Evolutionary conservation across 1,284 basidiomycete genomes (phyloP).

Genomic region (Moesziomyces parantarcticus): DNA sequence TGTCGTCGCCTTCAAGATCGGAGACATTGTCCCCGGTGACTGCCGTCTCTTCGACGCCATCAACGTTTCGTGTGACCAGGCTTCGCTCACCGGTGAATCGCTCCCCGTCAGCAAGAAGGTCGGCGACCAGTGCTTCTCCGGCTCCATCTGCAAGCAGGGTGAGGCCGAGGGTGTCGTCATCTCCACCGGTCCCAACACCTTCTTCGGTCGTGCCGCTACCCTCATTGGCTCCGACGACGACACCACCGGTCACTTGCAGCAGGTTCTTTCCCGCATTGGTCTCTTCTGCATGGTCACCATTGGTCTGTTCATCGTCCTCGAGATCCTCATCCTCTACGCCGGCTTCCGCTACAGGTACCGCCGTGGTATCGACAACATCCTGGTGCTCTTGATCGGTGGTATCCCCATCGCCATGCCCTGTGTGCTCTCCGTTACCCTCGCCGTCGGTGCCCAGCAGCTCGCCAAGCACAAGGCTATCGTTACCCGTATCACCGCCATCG

Average conservation of each 20-base stretch:
- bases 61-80: slow-evolving; percentile 81
- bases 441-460: slow-evolving; percentile 94
- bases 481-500: slow-evolving; percentile 93
- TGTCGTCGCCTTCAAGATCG: slow-evolving; percentile 84
- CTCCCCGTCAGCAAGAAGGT: slow-evolving; percentile 88
- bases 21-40: slow-evolving; percentile 89
- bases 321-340: slow-evolving; percentile 96
- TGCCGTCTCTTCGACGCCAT: slow-evolving; percentile 82
- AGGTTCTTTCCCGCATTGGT: slow-evolving; percentile 87
- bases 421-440: slow-evolving; percentile 95
- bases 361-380: slow-evolving; percentile 88
- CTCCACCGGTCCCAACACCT: slow-evolving; percentile 87
- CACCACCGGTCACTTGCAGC: slow-evolving; percentile 74
- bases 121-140: slow-evolving; percentile 74
- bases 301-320: slow-evolving; percentile 91
- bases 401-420: slow-evolving; percentile 97
- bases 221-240: slow-evolving; percentile 96
- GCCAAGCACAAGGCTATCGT: slow-evolving; percentile 93
- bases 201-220: slow-evolving; percentile 93
- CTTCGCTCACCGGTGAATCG: slow-evolving; percentile 96
- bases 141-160: slow-evolving; percentile 79
- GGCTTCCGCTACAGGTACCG: slow-evolving; percentile 74
- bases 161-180: slow-evolving; percentile 88
- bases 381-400: slow-evolving; percentile 97
- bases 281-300: slow-evolving; percentile 89